Evolutionary conservation across 441 rosid genomes (phyloP).

Genomic region (Corymbia calophylla): DNA sequence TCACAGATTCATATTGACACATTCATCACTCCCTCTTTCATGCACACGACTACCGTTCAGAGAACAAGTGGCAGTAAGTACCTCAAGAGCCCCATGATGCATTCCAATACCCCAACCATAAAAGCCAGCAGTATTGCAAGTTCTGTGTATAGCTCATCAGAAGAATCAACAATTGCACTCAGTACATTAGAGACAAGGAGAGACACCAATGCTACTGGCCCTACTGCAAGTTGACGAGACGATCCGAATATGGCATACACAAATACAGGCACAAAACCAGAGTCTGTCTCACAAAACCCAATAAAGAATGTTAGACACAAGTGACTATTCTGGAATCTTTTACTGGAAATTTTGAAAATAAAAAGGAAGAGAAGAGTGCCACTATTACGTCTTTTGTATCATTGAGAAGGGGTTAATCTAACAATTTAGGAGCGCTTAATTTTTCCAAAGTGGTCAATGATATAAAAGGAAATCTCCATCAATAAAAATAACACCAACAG

Average conservation of each 20-base stretch:
- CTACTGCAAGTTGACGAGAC: constrained; percentile 92
- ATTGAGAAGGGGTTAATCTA: not conserved
- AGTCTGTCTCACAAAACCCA: constrained; percentile 48
- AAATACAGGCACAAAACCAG: constrained; percentile 84
- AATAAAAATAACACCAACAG: not conserved
- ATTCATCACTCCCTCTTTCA: not conserved
- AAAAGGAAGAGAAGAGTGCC: not conserved
- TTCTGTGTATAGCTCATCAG: constrained; percentile 67
- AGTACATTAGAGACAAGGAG: constrained; percentile 87
- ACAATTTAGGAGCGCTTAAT: not conserved
- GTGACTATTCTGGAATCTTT: not conserved
- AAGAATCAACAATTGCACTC: constrained; percentile 55
- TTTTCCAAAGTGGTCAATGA: not conserved
- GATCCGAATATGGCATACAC: constrained; percentile 83
- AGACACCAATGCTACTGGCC: constrained; percentile 97
- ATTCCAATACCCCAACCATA: constrained; percentile 85
- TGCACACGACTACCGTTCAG: not conserved
- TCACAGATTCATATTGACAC: not conserved
- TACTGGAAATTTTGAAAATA: not conserved
- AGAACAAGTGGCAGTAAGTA: constrained; percentile 9
- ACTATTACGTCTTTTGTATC: not conserved
- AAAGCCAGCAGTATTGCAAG: constrained; percentile 86
- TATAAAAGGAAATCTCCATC: not conserved
- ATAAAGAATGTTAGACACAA: not conserved
- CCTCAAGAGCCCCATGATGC: constrained; percentile 89